phyloP scores from a whole-genome alignment of 2,329 filamentous ascomycete species.

The Escovopsis sp. region DNA sequence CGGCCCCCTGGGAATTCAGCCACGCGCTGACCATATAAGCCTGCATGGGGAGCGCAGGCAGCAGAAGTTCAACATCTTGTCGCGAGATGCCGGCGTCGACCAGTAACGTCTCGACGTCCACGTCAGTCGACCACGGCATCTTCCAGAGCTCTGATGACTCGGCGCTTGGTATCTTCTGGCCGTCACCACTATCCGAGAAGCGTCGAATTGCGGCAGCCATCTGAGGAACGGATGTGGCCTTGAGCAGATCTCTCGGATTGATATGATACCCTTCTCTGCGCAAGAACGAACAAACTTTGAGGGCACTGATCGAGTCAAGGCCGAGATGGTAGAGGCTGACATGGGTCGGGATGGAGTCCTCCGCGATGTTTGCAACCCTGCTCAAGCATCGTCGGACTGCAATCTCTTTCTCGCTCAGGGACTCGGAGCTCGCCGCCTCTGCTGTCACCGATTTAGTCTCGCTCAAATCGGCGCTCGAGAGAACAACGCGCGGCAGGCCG shows the following conservation, averaged over 20 bases:
- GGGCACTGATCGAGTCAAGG: conserved; percentile 81
- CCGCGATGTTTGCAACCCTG: conserved; percentile 45
- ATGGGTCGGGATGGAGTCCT: conserved; percentile 40
- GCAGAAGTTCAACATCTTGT: conserved; percentile 35
- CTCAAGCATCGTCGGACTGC: conserved; percentile 34
- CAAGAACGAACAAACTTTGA: conserved; percentile 64
- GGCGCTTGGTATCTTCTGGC: not conserved
- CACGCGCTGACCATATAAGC: conserved; percentile 66
- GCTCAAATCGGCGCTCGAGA: not conserved
- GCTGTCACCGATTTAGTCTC: not conserved
- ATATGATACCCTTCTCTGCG: conserved; percentile 47
- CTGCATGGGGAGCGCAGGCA: conserved; percentile 66
- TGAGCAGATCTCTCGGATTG: conserved; percentile 57
- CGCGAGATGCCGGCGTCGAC: conserved; percentile 23
- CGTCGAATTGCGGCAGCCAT: conserved; percentile 33
- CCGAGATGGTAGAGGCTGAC: conserved; percentile 71
- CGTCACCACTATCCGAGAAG: conserved; percentile 4
- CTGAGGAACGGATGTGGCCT: conserved; percentile 45
- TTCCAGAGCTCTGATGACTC: conserved; percentile 8
- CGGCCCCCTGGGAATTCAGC: conserved; percentile 47
- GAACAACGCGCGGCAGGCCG: conserved; percentile 30
- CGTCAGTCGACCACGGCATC: conserved; percentile 14
- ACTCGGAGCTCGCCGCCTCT: not conserved
- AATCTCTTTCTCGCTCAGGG: too few species aligned
- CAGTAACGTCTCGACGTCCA: conserved; percentile 28